Evolutionary conservation across 768 basidiomycete genomes (phyloP), one percentile per base, ranked within the genome.

Genomic region (Saitozyma podzolica): DNA sequence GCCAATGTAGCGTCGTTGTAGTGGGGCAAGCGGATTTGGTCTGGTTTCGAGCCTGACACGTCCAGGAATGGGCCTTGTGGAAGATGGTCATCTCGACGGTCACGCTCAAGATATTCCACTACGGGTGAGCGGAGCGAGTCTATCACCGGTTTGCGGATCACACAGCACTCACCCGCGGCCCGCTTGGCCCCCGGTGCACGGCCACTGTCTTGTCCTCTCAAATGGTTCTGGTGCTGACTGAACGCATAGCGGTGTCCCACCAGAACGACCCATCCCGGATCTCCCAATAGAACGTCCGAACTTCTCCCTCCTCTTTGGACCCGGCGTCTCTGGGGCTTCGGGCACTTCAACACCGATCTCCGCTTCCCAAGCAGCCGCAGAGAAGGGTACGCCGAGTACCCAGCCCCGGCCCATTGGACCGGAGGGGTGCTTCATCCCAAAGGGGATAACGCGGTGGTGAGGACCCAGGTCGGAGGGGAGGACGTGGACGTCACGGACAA

Each of bases 51-150:
- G 29, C 29, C 29, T 29, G 29, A 29, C 29, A 29, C 29, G 9
- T 4, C 11, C 58, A 68, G 76, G 77, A 65, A 70, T 76, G 66
- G 77, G 77, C 67, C 11, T 61, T 65, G 41, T 75, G 66, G 72
- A 74, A 67, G 61, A 65, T 74, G 11, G 54, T 74, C 17, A 19
- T 73, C 1, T 72, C 68, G 14, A 72, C 63, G 5, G 41, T 63
- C 41, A 74, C 63, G 10, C 62, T 67, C 40, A 73, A 68, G 59
- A 47, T 63, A 20, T 66, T 70, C 65, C 76, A 67, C 55, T 59
- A 74, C 45, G 70, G 70, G 73, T 66, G 43, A 59, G 73, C 42
- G 5, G 16, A 19, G 7, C 10, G 16, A 4, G 41, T 48, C 19
- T 39, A 41, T 37, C 39, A 11, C 56, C 50, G 9, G 2, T 29